Conservation (phyloP, 2,329 filamentous ascomycete genomes). For the Hypoxylon sp. region DNA sequence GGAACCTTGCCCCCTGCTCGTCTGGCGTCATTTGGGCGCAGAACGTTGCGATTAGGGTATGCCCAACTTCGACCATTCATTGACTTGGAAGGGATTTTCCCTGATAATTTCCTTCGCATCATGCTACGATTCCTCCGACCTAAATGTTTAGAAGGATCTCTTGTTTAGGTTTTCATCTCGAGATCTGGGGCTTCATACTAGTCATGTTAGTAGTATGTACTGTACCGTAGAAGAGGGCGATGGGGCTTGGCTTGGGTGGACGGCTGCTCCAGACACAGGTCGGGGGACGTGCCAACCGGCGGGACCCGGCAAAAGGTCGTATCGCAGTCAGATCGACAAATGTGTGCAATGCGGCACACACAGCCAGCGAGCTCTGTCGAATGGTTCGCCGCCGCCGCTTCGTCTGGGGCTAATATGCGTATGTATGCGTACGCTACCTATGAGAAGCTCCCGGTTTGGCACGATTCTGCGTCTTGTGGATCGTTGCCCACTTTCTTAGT, state of each 20-base stretch:
- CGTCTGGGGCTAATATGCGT: conserved; percentile 16
- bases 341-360: conserved; percentile 31
- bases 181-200: neutral
- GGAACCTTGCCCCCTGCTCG: conserved; percentile 29
- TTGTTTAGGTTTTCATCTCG: neutral
- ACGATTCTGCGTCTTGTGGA: conserved; percentile 22
- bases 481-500: conserved; percentile 6
- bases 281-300: conserved; percentile 17
- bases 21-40: conserved; percentile 47
- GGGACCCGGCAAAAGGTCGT: conserved; percentile 34
- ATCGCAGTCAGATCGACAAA: conserved; percentile 41
- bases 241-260: conserved; percentile 9
- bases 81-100: neutral
- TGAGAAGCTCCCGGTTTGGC: conserved; percentile 21
- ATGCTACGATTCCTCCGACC: neutral
- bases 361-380: conserved; percentile 11
- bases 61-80: conserved; percentile 37
- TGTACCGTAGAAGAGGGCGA: neutral
- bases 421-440: conserved; percentile 24
- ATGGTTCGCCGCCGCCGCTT: conserved; percentile 4
- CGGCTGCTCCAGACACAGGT: conserved; percentile 11
- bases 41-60: conserved; percentile 29
- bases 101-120: neutral
- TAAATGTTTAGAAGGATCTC: neutral
- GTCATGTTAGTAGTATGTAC: neutral